Evolutionary conservation across 345 rosid genomes (phyloP).

Genomic region (Brassica nigra): DNA sequence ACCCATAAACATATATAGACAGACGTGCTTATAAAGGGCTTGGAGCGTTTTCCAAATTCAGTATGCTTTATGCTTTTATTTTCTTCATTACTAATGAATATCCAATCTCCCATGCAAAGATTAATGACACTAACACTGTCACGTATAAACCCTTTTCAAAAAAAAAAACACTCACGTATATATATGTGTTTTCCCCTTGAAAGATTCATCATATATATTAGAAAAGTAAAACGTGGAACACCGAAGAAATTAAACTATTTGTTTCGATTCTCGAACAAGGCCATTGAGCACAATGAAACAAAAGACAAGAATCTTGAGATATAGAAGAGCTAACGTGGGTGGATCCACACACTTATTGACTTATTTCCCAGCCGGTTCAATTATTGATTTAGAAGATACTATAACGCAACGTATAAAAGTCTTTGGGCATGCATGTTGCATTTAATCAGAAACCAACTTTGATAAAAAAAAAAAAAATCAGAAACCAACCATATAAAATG

Average conservation of each 20-base stretch:
- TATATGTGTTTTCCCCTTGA: not conserved
- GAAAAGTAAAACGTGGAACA: not conserved
- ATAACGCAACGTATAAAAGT: not conserved
- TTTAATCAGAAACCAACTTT: conserved; percentile 23
- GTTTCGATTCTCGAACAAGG: not conserved
- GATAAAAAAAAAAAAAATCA: too few relatives aligned
- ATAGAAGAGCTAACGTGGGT: not conserved
- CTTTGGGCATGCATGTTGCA: conserved; percentile 1
- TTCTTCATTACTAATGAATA: not conserved
- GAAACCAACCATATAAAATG: conserved; percentile 13
- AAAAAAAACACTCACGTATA: not conserved
- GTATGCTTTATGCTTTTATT: conserved; percentile 7
- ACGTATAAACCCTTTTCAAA: not conserved
- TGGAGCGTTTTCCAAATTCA: conserved; percentile 8
- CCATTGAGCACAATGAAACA: not conserved
- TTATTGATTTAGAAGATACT: not conserved
- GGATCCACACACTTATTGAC: not conserved
- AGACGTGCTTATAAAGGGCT: conserved; percentile 9
- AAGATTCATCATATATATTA: not conserved
- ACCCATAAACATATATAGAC: not conserved
- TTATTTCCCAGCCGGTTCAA: not conserved
- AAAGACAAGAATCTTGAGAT: not conserved
- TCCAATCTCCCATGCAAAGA: conserved; percentile 9
- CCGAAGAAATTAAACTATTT: not conserved
- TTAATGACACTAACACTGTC: not conserved